Base-by-base conservation (phyloP, 2,329 filamentous ascomycete genomes). In the Clarireedia monteithiana region DNA sequence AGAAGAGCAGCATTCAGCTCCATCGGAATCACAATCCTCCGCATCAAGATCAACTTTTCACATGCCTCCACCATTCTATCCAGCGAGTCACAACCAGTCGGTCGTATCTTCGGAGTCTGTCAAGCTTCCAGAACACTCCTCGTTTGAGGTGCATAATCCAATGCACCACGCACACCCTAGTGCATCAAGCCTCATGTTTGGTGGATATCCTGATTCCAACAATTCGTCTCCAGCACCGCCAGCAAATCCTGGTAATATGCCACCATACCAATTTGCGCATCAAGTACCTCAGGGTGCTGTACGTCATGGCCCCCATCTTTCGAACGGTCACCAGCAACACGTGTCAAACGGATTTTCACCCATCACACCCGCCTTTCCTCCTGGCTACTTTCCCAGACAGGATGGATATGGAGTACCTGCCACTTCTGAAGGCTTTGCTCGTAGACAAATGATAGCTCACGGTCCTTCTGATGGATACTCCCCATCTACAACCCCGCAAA, bases 141-240 rank as follows among this genome's bases (percentile, higher is more conserved):
- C 50, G 15, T 61, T 63, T 52, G 62, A 62, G 36, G 64, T 64
- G 56, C 59, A 67, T 52, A 59, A 67, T 62, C 62, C 67, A 60
- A 63, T 77, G 62, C 78, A 82, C 60, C 77, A 81, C 51, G 67
- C 75, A 42, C 80, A 79, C 53, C 75, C 74, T 14, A 83, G 78
- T 66, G 77, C 77, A 57, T 74, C 78, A 39, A 82, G 76, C 65
- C 70, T 83, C 51, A 74, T 82, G 59, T 83, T 84, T 63, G 79
- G 79, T 36, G 73, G 72, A 6, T 78, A 80, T 59, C 70, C 75
- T 34, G 77, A 75, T 17, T 84, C 82, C 12, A 77, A 79, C 63
- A 77, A 74, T 53, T 79, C 81, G 0, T 85, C 82, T 5, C 82
- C 82, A 1, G 78, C 73, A 20, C 75, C 75, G 44, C 79, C 78